Evolutionary conservation across 306 rosid genomes (phyloP), one percentile per base, ranked within the genome.

Genomic region (Argentina anserina): DNA sequence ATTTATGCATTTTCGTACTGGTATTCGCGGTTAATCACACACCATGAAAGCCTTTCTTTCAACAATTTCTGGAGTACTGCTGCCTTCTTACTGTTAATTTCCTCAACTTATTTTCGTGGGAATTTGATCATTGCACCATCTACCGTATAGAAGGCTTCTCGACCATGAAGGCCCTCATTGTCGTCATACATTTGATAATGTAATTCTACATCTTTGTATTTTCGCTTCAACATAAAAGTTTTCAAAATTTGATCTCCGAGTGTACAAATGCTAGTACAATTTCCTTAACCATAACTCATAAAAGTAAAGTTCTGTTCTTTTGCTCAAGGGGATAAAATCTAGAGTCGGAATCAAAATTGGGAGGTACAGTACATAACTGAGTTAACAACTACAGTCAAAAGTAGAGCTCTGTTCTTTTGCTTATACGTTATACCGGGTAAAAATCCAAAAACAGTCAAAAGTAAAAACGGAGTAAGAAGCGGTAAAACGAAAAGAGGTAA

Each of bases 1-100:
- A 82, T 71, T 71, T 47, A 72, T 78, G 78, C 78, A 59, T 56
- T 66, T 69, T 66, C 41, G 17, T 59, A 65, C 55, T 49, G 20
- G 26, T 6, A 45, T 39, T 55, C 10, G 0, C 41, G 1, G 60
- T 58, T 43, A 39, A 41, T 75, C 61, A 77, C 77, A 68, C 65
- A 82, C 67, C 33, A 26, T 58, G 41, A 81, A 76, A 65, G 52
- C 65, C 25, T 56, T 73, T 76, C 28, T 63, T 70, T 37, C 49
- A 74, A 21, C 72, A 37, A 58, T 15, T 67, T 63, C 36, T 63
- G 40, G 68, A 49, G 25, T 6, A 49, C 37, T 45, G 43, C 46
- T 31, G 17, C 23, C n/a, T 34, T 49, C 14, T 12, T 49, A 41
- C 62, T 26, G 21, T 67, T 9, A 14, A 17, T 31, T 47, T 6